Evolutionary conservation across 202 grass and related monocot genomes (phyloP).

Genomic region (Cymbopogon flexuosus): DNA sequence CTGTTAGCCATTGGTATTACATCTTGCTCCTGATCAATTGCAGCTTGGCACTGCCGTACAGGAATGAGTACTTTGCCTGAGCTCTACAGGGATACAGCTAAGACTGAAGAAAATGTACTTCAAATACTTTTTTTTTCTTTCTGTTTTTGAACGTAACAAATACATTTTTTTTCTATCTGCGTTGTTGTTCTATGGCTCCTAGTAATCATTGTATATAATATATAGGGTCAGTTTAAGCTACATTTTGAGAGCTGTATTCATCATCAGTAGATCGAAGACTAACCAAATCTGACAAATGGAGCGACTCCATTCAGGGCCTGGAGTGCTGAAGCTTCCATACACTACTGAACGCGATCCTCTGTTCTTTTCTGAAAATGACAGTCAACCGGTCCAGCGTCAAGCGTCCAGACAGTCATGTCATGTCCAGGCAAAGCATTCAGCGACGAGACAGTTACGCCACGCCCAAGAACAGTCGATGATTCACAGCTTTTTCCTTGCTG

Average conservation of each 20-base stretch:
- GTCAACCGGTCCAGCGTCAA: background rate
- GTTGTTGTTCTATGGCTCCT: too few relatives aligned
- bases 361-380: background rate
- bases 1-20: conserved; percentile 9
- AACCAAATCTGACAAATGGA: conserved; percentile 9
- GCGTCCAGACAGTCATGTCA: conserved; percentile 18
- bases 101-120: background rate
- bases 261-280: background rate
- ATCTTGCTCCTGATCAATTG: background rate
- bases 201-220: too few relatives aligned
- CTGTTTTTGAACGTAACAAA: background rate
- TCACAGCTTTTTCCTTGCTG: background rate
- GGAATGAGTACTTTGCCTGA: background rate
- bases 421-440: background rate
- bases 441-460: background rate
- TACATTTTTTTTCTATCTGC: background rate
- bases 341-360: background rate
- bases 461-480: background rate
- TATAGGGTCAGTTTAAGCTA: background rate
- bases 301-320: background rate
- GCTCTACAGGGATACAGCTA: conserved; percentile 34
- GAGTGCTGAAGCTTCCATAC: background rate
- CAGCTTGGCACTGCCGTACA: conserved; percentile 21
- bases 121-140: background rate
- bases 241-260: conserved; percentile 14